Evolutionary conservation across 2,329 filamentous ascomycete genomes (phyloP).

Genomic region (Calonectria hawksworthii): DNA sequence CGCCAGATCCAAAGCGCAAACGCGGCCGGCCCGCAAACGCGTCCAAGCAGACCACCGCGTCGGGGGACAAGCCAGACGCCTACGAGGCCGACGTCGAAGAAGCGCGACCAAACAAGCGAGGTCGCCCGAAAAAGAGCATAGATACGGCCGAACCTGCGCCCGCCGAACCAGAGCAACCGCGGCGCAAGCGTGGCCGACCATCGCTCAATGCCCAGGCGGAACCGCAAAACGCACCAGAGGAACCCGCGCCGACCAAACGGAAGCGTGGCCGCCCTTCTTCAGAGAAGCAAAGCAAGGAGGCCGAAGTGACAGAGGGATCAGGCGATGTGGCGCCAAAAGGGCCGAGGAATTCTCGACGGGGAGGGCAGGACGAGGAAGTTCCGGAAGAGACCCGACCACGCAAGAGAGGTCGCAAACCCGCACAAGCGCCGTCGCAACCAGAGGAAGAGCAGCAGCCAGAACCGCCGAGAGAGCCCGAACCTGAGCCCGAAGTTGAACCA

Average conservation of each 20-base stretch:
- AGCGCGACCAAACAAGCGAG: constrained; percentile 39
- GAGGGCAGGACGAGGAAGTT: constrained; percentile 24
- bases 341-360: constrained; percentile 19
- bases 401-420: constrained; percentile 31
- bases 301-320: constrained; percentile 27
- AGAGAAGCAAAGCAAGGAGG: constrained; percentile 28
- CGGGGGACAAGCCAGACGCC: constrained; percentile 39
- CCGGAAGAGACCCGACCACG: constrained; percentile 28
- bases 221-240: constrained; percentile 29
- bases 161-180: constrained; percentile 26
- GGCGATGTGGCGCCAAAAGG: constrained; percentile 36
- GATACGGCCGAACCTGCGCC: constrained; percentile 24
- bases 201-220: constrained; percentile 36
- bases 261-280: constrained; percentile 54
- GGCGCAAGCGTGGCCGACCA: constrained; percentile 48
- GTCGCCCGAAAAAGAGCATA: constrained; percentile 31
- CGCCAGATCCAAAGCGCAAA: constrained; percentile 56
- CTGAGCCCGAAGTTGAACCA: constrained; percentile 21
- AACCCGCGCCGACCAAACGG: constrained; percentile 48
- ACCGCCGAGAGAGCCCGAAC: constrained; percentile 10
- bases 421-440: constrained; percentile 14
- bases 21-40: constrained; percentile 59
- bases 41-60: constrained; percentile 51
- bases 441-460: constrained; percentile 24
- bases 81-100: constrained; percentile 46